These are phyloP conservation scores for Arachis hypogaea DNA, from an alignment of 306 rosid species.

Conservation along the genomic window DNA sequence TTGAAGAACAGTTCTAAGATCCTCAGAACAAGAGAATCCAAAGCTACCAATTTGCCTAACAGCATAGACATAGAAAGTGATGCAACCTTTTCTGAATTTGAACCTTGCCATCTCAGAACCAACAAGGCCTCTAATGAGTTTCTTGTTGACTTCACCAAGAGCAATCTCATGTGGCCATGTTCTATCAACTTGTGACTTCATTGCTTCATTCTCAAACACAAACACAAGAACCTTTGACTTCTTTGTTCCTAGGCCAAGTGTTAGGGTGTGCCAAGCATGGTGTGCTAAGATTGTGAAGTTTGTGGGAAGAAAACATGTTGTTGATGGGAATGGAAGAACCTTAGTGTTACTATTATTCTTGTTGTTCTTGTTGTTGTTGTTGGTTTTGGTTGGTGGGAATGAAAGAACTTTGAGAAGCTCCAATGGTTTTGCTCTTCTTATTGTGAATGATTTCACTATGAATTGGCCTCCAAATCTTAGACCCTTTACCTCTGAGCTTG, in stretches of 20 bases:
- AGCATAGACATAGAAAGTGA: slow-evolving; percentile 90
- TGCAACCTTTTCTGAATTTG: slow-evolving; percentile 93
- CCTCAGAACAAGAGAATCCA: slow-evolving; percentile 72
- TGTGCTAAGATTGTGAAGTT: slow-evolving; percentile 96
- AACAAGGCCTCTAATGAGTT: slow-evolving; percentile 68
- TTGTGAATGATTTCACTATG: slow-evolving; percentile 90
- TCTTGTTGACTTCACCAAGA: slow-evolving; percentile 86
- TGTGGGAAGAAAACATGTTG: slow-evolving; percentile 85
- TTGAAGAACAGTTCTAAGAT: slow-evolving; percentile 69
- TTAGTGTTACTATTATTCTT: background rate
- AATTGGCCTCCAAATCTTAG: slow-evolving; percentile 94
- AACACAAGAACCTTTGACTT: slow-evolving; percentile 82
- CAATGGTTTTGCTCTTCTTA: slow-evolving; percentile 74
- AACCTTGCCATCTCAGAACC: slow-evolving; percentile 90
- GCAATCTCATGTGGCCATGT: slow-evolving; percentile 85
- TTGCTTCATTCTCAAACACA: slow-evolving; percentile 70
- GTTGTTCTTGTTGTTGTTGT: background rate
- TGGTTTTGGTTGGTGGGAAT: slow-evolving; percentile 59
- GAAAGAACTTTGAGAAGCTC: slow-evolving; percentile 81
- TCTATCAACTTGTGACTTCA: slow-evolving; percentile 65
- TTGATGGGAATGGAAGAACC: slow-evolving; percentile 71
- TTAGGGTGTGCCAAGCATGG: slow-evolving; percentile 97
- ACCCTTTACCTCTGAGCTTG: slow-evolving; percentile 84
- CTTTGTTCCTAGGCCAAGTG: slow-evolving; percentile 93
- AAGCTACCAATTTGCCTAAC: slow-evolving; percentile 68